A percentile compares a stretch with the other conserved stretches of the same genome.
Evolutionary conservation across 75 land plant genomes (phyloP).

Genomic region (Pinus tabuliformis): DNA sequence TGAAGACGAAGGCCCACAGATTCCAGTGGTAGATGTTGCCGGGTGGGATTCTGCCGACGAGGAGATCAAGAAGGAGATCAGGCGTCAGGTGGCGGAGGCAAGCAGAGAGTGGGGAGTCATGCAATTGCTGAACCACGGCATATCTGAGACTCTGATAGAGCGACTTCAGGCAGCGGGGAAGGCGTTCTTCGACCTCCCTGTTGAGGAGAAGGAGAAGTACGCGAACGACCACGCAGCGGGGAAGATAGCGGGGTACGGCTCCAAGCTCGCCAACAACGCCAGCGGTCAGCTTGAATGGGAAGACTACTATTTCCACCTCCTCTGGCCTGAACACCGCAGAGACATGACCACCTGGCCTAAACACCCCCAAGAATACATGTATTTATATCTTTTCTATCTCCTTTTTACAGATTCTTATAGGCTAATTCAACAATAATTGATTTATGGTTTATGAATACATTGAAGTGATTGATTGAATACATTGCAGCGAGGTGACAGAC

Average conservation of each 20-base stretch:
- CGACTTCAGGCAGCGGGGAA: conserved; percentile 30
- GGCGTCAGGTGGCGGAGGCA: conserved; percentile 31
- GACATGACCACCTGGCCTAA: conserved; percentile 66
- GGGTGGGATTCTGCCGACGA: conserved; percentile 14
- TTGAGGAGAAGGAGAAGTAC: conserved; percentile 66
- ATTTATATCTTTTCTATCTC: not conserved
- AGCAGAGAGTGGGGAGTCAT: conserved; percentile 73
- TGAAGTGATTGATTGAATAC: not conserved
- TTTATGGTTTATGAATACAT: no score
- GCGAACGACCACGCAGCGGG: conserved; percentile 57
- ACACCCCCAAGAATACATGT: conserved; percentile 60
- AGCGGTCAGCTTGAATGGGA: conserved; percentile 87
- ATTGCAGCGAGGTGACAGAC: conserved; percentile 26
- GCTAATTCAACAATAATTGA: no score
- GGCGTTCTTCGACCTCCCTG: conserved; percentile 45
- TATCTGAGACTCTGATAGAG: conserved; percentile 33
- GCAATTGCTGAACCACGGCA: conserved; percentile 61
- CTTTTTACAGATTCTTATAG: no score
- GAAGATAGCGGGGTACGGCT: conserved; percentile 70
- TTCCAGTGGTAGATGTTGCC: conserved; percentile 43
- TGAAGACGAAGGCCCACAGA: conserved; percentile 26
- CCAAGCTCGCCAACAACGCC: conserved; percentile 69
- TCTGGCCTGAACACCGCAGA: conserved; percentile 59
- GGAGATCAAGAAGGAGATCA: conserved; percentile 14
- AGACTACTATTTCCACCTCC: conserved; percentile 75